Percentiles rank a stretch among this genome's conserved stretches.
phyloP scores from a whole-genome alignment of 164 flowering plant genomes.

The Nymphaea colorata region DNA sequence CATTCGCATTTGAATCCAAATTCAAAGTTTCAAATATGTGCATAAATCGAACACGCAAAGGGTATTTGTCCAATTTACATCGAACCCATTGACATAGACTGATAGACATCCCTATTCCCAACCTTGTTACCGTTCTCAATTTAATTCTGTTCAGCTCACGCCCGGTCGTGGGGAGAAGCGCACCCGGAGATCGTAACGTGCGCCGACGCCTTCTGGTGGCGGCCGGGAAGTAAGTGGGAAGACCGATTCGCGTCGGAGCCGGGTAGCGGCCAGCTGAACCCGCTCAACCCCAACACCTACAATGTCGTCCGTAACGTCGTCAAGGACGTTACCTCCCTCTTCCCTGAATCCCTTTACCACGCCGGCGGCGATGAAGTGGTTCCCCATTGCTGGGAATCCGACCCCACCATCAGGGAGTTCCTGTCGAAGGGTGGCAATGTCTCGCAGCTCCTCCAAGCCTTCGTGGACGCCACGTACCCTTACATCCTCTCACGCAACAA shows the following conservation, averaged over 20 bases:
- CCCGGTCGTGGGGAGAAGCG: slow-evolving; percentile 91
- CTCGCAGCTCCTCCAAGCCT: slow-evolving; percentile 56
- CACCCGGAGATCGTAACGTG: slow-evolving; percentile 88
- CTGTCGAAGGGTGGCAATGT: slow-evolving; percentile 49
- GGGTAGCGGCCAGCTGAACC: slow-evolving; percentile 92
- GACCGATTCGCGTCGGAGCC: slow-evolving; percentile 81
- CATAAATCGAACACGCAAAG: no score
- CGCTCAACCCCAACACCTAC: slow-evolving; percentile 66
- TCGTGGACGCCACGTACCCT: slow-evolving; percentile 55
- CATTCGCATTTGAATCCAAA: no score
- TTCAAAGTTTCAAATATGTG: no score
- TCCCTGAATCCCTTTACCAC: slow-evolving; percentile 76
- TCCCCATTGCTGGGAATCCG: slow-evolving; percentile 81
- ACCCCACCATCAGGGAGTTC: slow-evolving; percentile 39
- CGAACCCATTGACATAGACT: no score
- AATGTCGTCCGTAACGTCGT: slow-evolving; percentile 49
- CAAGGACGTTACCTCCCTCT: slow-evolving; percentile 37
- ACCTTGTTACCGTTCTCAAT: no score
- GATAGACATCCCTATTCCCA: no score
- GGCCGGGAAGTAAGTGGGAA: slow-evolving; percentile 38
- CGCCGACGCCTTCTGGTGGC: slow-evolving; percentile 86
- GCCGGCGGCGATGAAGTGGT: slow-evolving; percentile 76
- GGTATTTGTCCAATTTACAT: no score
- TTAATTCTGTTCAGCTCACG: slow-evolving; percentile 47
- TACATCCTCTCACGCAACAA: slow-evolving; percentile 49